A percentile compares a stretch with the other conserved stretches of the same genome.
Conservation (phyloP, 495 filamentous ascomycete species). For the Bathelium albidoporum region DNA sequence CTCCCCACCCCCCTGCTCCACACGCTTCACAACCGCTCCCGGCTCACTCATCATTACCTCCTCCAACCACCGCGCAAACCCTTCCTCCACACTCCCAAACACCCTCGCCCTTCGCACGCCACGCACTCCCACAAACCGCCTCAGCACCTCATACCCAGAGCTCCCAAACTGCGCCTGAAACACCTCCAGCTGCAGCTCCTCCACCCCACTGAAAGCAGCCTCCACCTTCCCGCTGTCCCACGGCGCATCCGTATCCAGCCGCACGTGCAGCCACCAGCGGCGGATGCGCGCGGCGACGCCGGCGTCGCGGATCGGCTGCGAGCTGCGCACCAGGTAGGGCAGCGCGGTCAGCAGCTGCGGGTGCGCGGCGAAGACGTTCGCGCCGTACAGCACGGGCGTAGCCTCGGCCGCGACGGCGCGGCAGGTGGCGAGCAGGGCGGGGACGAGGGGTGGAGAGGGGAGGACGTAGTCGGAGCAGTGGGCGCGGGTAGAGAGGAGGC, state of each 20-base stretch:
- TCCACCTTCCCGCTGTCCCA: conserved; percentile 23
- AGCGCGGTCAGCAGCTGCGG: conserved; percentile 34
- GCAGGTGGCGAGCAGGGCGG: conserved; percentile 20
- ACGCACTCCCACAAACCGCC: conserved; percentile 41
- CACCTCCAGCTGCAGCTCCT: conserved; percentile 38
- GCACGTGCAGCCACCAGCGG: conserved; percentile 25
- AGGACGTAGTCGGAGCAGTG: conserved; percentile 6
- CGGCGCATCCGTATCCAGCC: conserved; percentile 40
- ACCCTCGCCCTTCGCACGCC: conserved; percentile 37
- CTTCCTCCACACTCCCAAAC: conserved; percentile 32
- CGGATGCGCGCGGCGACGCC: conserved; percentile 29
- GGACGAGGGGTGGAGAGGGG: not conserved
- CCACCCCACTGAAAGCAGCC: conserved; percentile 33
- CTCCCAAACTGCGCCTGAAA: conserved; percentile 38
- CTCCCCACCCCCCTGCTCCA: conserved; percentile 13
- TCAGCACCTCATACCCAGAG: conserved; percentile 31
- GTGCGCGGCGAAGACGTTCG: conserved; percentile 43
- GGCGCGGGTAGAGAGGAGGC: not conserved
- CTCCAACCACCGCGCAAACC: conserved; percentile 39
- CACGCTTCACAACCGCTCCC: conserved; percentile 18
- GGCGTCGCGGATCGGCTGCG: conserved; percentile 27
- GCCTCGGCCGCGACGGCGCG: conserved; percentile 22
- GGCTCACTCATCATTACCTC: conserved; percentile 32
- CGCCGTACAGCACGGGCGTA: conserved; percentile 23
- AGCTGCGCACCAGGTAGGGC: conserved; percentile 32